A percentile compares a stretch with the other conserved stretches of the same genome.
Conservation (phyloP, 2,329 filamentous ascomycete genomes). For the Chrysoporthe austroafricana region DNA sequence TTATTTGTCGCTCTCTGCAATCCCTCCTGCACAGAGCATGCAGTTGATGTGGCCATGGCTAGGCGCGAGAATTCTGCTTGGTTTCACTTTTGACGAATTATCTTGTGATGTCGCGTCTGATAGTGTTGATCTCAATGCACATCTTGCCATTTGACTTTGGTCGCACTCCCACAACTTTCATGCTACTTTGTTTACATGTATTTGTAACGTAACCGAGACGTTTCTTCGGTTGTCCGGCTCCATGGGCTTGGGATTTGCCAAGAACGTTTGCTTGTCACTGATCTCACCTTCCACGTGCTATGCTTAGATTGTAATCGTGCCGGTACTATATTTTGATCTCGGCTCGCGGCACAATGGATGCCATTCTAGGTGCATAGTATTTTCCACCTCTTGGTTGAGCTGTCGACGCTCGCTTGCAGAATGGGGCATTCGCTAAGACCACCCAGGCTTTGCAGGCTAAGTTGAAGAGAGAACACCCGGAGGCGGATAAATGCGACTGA, state of each 20-base stretch:
- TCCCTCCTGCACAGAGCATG: too few relatives aligned
- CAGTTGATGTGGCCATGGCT: too few relatives aligned
- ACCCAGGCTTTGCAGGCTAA: constrained; percentile 9
- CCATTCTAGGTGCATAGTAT: neutral
- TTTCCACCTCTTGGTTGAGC: neutral
- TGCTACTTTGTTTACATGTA: neutral
- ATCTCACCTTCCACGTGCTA: neutral
- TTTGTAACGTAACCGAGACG: neutral
- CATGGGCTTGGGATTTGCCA: neutral
- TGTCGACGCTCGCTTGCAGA: neutral
- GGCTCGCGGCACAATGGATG: neutral
- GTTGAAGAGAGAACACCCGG: constrained; percentile 10
- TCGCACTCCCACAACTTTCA: too few relatives aligned
- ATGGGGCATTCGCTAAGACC: neutral
- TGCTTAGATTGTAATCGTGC: neutral
- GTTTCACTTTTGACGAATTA: too few relatives aligned
- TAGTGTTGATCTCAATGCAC: too few relatives aligned
- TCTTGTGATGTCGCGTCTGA: too few relatives aligned
- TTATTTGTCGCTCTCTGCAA: too few relatives aligned
- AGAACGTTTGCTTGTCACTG: neutral
- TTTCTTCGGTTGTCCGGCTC: neutral
- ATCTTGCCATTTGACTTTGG: too few relatives aligned
- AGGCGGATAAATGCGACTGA: constrained; percentile 13
- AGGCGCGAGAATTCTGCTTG: too few relatives aligned
- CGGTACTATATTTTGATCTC: neutral